Base-by-base conservation (phyloP, 2,329 filamentous ascomycete genomes). In the Chrysosporium keratinophilum region DNA sequence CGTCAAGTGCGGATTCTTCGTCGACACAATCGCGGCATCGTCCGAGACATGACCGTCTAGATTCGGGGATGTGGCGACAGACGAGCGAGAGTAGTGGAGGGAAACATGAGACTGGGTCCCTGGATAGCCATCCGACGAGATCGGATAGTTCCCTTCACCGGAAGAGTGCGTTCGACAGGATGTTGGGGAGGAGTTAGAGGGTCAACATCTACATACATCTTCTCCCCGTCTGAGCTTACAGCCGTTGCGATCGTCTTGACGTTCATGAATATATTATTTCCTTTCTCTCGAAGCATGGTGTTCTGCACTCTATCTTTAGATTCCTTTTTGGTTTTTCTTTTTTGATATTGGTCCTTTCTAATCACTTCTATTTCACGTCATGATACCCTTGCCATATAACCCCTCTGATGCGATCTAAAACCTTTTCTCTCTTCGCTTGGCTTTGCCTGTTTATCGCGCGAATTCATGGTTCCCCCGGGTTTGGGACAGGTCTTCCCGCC, bases 1-100 rank as follows among this genome's bases (percentile, higher is more conserved):
- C 63, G 15, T 52, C 54, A 5, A 56, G 52, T 10, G 49, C 49
- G 2, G 52, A 50, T 20, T 52, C 52, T 14, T n/a, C 19, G 5
- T 50, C 41, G 17, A 40, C 23, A 3, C 34, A 35, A 15, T 54
- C 40, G 1, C 47, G 23, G 12, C 31, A 17, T 7, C 34, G 11
- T 14, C 14, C 39, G n/a, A 31, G 41, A 39, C 52, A 50, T 35
- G 52, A 45, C n/a, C 44, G 28, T 10, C 28, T 54, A 37, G 51
- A 54, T 23, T 49, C 51, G 11, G 51, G 44, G 10, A 49, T 47
- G 44, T 49, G 51, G 51, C 35, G 45, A 23, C 51, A 43, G 51
- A 34, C 35, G 14, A 54, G 40, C 35, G 44, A 35, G 1, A 43
- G 35, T 10, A 48, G 51, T 12, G 33, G 20, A 1, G 50, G 28